A percentile compares a stretch with the other conserved stretches of the same genome.
phyloP scores from a whole-genome alignment of 495 filamentous ascomycete species.

The Aspergillus cristatus region DNA sequence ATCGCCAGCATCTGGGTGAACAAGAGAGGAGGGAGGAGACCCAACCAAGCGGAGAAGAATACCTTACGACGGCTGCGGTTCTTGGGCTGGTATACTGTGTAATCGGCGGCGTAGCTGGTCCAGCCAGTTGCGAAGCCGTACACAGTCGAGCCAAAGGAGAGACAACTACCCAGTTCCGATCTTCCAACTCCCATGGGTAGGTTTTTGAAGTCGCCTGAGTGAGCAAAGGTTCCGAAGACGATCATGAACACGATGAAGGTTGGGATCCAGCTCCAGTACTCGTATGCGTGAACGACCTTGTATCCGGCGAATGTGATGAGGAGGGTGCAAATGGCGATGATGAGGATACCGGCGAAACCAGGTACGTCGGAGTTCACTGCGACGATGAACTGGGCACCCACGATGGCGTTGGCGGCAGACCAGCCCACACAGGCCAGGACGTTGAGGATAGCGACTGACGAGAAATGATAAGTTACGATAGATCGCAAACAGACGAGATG shows the following conservation, averaged over 20 bases:
- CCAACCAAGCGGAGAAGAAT: constrained; percentile 61
- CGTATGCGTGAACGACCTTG: constrained; percentile 72
- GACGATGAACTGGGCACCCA: constrained; percentile 73
- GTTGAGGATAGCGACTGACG: constrained; percentile 62
- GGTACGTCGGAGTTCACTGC: constrained; percentile 64
- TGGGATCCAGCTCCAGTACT: constrained; percentile 73
- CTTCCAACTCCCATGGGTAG: constrained; percentile 54
- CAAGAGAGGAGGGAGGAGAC: constrained; percentile 61
- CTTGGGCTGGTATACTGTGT: constrained; percentile 72
- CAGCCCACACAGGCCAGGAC: constrained; percentile 69
- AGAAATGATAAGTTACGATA: not conserved
- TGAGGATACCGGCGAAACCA: constrained; percentile 66
- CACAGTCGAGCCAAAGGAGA: constrained; percentile 66
- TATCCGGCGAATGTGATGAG: constrained; percentile 69
- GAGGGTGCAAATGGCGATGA: constrained; percentile 64
- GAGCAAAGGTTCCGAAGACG: constrained; percentile 62
- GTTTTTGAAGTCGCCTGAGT: constrained; percentile 63
- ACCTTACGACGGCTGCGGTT: constrained; percentile 47
- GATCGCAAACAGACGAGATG: too few relatives aligned
- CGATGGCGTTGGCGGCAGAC: constrained; percentile 68
- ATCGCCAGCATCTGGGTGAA: constrained; percentile 76
- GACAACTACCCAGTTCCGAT: constrained; percentile 52
- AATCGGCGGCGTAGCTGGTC: constrained; percentile 73
- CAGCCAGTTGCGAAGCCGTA: constrained; percentile 76
- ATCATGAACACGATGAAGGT: constrained; percentile 71